A percentile compares a stretch with the other conserved stretches of the same genome.
Conservation (phyloP, 768 basidiomycete genomes). For the Trametes villosa region DNA sequence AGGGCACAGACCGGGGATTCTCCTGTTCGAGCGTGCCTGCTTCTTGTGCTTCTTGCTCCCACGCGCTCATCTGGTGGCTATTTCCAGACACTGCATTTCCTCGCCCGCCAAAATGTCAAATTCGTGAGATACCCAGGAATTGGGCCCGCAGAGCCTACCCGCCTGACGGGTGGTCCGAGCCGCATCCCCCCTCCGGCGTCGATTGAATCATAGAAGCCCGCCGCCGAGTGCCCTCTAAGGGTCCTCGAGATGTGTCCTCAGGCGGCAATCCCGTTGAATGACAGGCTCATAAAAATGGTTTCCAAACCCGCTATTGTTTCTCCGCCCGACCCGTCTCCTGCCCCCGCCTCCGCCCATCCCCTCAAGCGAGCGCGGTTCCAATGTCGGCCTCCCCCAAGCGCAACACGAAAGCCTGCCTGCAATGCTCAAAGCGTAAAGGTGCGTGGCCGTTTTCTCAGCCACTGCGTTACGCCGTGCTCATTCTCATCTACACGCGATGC, state of each 20-base stretch:
- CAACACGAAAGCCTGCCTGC: not conserved
- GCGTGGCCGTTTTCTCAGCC: not conserved
- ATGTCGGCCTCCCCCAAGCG: conserved; percentile 1
- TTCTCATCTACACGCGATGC: not conserved
- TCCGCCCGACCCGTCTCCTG: not conserved
- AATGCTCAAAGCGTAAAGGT: not conserved
- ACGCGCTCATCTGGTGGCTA: not conserved
- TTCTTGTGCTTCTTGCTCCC: not conserved
- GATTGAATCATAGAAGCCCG: conserved; percentile 11
- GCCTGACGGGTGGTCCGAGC: no score
- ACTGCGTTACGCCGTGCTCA: not conserved
- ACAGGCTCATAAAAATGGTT: not conserved
- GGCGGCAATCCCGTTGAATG: no score
- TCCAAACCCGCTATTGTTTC: not conserved
- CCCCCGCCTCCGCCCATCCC: not conserved
- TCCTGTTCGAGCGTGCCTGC: not conserved
- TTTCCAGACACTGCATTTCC: no score
- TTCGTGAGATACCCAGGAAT: no score
- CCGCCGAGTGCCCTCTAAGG: not conserved
- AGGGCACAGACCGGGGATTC: not conserved
- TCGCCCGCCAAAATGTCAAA: no score
- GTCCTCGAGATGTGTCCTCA: not conserved
- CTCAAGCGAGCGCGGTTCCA: not conserved
- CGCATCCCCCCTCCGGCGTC: not conserved
- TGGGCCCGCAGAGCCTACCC: no score